Conservation (phyloP, 2,329 filamentous ascomycete species). For the Diatrype stigma region DNA sequence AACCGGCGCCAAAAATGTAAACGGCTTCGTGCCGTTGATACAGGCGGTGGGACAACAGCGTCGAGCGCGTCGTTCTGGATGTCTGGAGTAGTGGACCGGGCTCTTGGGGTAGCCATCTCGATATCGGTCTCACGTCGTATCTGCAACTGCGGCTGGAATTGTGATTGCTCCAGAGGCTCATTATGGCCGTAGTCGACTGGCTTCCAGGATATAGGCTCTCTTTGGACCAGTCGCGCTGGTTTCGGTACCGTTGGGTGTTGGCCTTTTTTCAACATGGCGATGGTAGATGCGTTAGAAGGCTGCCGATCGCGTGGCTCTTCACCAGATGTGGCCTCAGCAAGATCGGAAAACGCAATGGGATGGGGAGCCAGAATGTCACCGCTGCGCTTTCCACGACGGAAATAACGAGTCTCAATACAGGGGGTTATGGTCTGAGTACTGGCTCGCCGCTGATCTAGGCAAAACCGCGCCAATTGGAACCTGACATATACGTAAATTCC, state of each 20-base stretch:
- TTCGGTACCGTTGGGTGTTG: slow-evolving; percentile 8
- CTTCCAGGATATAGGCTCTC: slow-evolving; percentile 20
- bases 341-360: slow-evolving; percentile 16
- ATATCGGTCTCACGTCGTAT: slow-evolving; percentile 2
- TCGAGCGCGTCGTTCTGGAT: background rate
- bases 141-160: background rate
- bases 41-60: too few species aligned
- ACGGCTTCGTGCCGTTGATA: too few species aligned
- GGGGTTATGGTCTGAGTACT: slow-evolving; percentile 11
- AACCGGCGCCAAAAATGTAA: too few species aligned
- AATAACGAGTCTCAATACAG: slow-evolving; percentile 3
- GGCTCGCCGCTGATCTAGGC: slow-evolving; percentile 23
- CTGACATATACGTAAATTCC: slow-evolving; percentile 68
- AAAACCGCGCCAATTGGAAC: slow-evolving; percentile 38
- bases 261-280: slow-evolving; percentile 21
- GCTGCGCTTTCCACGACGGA: slow-evolving; percentile 5
- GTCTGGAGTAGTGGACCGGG: too few species aligned
- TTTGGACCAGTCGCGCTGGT: slow-evolving; percentile 5
- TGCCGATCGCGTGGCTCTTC: slow-evolving; percentile 15
- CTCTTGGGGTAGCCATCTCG: background rate
- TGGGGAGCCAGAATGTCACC: slow-evolving; percentile 19
- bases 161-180: slow-evolving; percentile 1
- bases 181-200: slow-evolving; percentile 17
- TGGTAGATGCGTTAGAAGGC: slow-evolving; percentile 20
- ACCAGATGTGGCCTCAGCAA: slow-evolving; percentile 8